Evolutionary conservation across 164 flowering plant genomes (phyloP), one percentile per base, ranked within the genome.

Genomic region (Paratinospora sagittata): DNA sequence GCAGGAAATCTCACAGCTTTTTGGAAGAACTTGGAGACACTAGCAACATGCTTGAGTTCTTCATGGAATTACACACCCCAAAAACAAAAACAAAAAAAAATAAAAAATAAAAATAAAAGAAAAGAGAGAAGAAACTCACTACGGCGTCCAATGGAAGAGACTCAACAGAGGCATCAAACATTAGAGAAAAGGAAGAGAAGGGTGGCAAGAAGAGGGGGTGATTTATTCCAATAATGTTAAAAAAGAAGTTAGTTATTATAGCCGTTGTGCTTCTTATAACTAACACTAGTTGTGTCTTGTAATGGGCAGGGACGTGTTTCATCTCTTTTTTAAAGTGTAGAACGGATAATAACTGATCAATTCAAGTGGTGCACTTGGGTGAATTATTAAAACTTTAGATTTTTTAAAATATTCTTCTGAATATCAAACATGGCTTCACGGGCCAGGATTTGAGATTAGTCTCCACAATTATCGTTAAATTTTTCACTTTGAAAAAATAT

Each of bases 11-110:
- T 67, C 45, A 67, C 70, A 47, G 70, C 70, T 1, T 67, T 45
- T 17, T 67, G 57, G 70, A 67, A 67, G 57, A 67, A 26, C 70
- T 67, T 67, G 30, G 70, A 67, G 47, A 45, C 70, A 17, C 13
- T 16, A 36, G 27, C 26, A 19, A 67, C 57, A 12, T 47, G 33
- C 33, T 67, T 67, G 55, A 67, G 60, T 67, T 67, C 70, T 27
- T 67, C 34, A 12, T 67, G 70, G 70, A n/a, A n/a, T n/a, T n/a
- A n/a, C n/a, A n/a, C n/a, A n/a, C n/a, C n/a, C n/a, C n/a, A n/a
- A n/a, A n/a, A n/a, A n/a, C n/a, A n/a, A n/a, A n/a, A n/a, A n/a
- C n/a, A n/a, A 30, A 30, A 30, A 30, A 30, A 30, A 30, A 1
- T 30, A 30, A 30, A 30, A 30, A 1, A 30, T 30, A 30, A 30